Evolutionary conservation across 768 basidiomycete species (phyloP).

Genomic region (Hirschioporus abietinus): DNA sequence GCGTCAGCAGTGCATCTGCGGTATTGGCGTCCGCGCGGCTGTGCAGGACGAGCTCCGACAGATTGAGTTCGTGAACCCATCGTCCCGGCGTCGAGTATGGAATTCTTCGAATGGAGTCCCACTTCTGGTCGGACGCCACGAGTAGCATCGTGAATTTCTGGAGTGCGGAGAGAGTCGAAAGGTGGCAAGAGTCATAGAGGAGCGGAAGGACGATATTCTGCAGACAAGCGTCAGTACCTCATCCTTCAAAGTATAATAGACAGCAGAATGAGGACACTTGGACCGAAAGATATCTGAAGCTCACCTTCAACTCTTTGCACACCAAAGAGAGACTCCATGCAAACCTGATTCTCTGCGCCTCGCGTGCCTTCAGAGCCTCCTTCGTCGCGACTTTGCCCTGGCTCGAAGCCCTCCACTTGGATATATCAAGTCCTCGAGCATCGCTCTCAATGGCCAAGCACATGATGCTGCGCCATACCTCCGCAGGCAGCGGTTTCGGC

Average conservation of each 20-base stretch:
- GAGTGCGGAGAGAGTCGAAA: slow-evolving; percentile 40
- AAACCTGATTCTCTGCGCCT: slow-evolving; percentile 6
- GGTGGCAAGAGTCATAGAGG: slow-evolving; percentile 50
- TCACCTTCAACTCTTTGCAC: slow-evolving; percentile 36
- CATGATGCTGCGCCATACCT: slow-evolving; percentile 68
- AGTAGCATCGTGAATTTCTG: slow-evolving; percentile 57
- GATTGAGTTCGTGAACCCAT: slow-evolving; percentile 75
- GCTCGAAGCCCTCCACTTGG: not conserved
- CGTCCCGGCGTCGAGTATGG: slow-evolving; percentile 85
- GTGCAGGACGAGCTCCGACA: slow-evolving; percentile 46
- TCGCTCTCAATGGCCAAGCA: slow-evolving; percentile 25
- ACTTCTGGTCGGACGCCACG: slow-evolving; percentile 60
- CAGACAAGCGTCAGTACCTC: slow-evolving; percentile 2
- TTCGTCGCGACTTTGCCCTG: not conserved
- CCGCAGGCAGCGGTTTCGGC: slow-evolving; percentile 54
- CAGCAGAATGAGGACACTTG: not conserved
- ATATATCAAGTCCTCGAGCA: slow-evolving; percentile 2
- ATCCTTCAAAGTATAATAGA: slow-evolving; percentile 16
- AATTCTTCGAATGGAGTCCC: slow-evolving; percentile 86
- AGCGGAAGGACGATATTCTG: slow-evolving; percentile 67
- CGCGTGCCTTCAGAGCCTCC: not conserved
- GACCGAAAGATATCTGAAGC: slow-evolving; percentile 21
- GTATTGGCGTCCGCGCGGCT: slow-evolving; percentile 44
- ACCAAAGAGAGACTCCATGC: slow-evolving; percentile 27
- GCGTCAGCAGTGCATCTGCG: slow-evolving; percentile 59